Evolutionary conservation across 2,329 filamentous ascomycete genomes (phyloP).

Genomic region (Penicillium brevicompactum): DNA sequence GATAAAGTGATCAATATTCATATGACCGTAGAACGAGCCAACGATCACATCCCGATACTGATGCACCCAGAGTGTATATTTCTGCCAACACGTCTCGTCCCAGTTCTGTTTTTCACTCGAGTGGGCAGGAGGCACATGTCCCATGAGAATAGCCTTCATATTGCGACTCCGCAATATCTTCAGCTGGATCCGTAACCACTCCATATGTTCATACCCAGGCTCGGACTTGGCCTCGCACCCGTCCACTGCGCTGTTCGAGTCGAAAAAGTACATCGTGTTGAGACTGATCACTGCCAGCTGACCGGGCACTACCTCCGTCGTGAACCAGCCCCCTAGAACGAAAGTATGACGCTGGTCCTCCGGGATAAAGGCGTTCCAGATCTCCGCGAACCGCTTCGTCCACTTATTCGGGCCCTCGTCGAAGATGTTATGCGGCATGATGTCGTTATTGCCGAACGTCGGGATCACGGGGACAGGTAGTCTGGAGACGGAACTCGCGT

Average conservation of each 20-base stretch:
- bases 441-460: slow-evolving; percentile 95
- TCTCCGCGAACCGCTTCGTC: slow-evolving; percentile 72
- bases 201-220: slow-evolving; percentile 91
- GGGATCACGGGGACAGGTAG: slow-evolving; percentile 80
- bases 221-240: slow-evolving; percentile 78
- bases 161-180: slow-evolving; percentile 77
- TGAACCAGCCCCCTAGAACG: slow-evolving; percentile 91
- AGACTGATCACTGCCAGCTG: slow-evolving; percentile 87
- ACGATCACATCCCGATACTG: slow-evolving; percentile 91
- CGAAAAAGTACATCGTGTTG: slow-evolving; percentile 96
- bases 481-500: slow-evolving; percentile 50
- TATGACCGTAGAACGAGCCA: slow-evolving; percentile 81
- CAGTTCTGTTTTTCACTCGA: slow-evolving; percentile 83
- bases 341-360: slow-evolving; percentile 91
- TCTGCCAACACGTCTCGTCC: slow-evolving; percentile 98
- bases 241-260: slow-evolving; percentile 89
- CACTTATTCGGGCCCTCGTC: slow-evolving; percentile 81
- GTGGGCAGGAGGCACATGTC: slow-evolving; percentile 89
- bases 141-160: slow-evolving; percentile 93
- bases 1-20: slow-evolving; percentile 98
- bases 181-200: slow-evolving; percentile 91
- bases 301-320: slow-evolving; percentile 84
- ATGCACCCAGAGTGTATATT: slow-evolving; percentile 86
- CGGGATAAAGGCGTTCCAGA: slow-evolving; percentile 88
- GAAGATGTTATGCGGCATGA: slow-evolving; percentile 95